Evolutionary conservation across 495 filamentous ascomycete genomes (phyloP), one percentile per base, ranked within the genome.

Genomic region (Aspergillus nanangensis): DNA sequence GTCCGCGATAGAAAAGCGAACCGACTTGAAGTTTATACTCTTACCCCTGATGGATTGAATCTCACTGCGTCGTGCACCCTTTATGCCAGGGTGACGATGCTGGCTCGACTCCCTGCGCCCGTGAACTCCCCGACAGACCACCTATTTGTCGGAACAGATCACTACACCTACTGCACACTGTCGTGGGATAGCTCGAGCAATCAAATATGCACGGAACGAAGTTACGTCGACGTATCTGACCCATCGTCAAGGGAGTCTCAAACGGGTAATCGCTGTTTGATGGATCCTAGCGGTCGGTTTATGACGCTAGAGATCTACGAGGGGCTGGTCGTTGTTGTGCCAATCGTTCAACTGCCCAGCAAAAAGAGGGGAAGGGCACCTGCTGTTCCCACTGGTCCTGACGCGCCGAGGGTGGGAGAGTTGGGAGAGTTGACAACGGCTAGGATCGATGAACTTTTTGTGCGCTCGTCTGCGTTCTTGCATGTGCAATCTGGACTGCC

Each of bases 81-180:
- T 41, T 91, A 88, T 58, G 94, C 91, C 55, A 83, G 81, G 53
- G 81, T 97, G 42, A 82, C 86, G 0, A 89, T 96, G 69, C 79
- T 99, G 32, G 81, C 90, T 46, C 86, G 84, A 52, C 72, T 99
- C 15, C 66, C 69, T 1, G 81, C 79, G 1, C 93, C 91, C 10
- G 75, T 77, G 15, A 76, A 84, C 54, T 79, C 87, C 14, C 58
- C 70, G 4, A 91, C 84, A 8, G 90, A 96, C 52, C 81, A 97
- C 53, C 80, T 99, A 52, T 95, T 99, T 60, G 76, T 99, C 49
- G 92, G 88, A 24, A 96, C 93, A 9, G 85, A 95, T 57, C 82
- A 87, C 43, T 87, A 84, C 55, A 82, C 85, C 47, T 96, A 95
- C 66, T 95, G 96, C 59, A 93, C 88, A 5, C 65, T 95, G 13